Evolutionary conservation across 139 green algal species (phyloP), one percentile per base, ranked within the genome.

Genomic region (Auxenochlorella protothecoides): DNA sequence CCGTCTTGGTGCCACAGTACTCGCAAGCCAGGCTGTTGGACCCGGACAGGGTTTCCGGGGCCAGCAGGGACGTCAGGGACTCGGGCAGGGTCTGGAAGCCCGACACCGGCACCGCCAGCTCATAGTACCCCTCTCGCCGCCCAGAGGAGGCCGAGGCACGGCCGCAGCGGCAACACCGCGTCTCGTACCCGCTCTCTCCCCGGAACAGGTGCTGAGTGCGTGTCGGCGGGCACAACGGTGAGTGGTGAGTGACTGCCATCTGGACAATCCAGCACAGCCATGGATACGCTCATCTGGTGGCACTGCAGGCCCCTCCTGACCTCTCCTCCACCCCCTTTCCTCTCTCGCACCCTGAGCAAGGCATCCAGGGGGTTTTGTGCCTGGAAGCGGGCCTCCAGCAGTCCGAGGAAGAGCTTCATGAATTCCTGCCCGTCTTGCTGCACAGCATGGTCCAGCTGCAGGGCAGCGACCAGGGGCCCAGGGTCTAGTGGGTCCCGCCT

Each of bases 361-460:
- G 27, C 27, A 1, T 44, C 27, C 27, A 44, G 27, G 27, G 27
- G 27, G 27, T 44, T 44, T 1, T 44, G 27, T 44, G 27, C 27
- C 27, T 44, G 27, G 27, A 92, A 78, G 63, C 71, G 54, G 2
- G 68, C 56, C 79, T 97, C 91, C 76, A 97, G 78, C 70, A 92
- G 79, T 5, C 63, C 83, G 8, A 97, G 82, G 68, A 97, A 86
- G 70, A 97, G 86, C 84, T 96, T 97, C 54, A 93, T 83, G 66
- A 97, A 97, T 78, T 97, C 92, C 55, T 93, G 86, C 0, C 92
- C 87, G 75, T 97, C 92, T 84, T 96, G 91, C 82, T 97, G 92
- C 6, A 92, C 78, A 27, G 64, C 77, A 63, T 86, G 86, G 71
- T 96, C 80, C 8, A 97, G 74, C 62, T 90, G 81, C 53, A 97